Evolutionary conservation across 2,329 filamentous ascomycete genomes (phyloP).

Genomic region (Hymenoscyphus repandus): DNA sequence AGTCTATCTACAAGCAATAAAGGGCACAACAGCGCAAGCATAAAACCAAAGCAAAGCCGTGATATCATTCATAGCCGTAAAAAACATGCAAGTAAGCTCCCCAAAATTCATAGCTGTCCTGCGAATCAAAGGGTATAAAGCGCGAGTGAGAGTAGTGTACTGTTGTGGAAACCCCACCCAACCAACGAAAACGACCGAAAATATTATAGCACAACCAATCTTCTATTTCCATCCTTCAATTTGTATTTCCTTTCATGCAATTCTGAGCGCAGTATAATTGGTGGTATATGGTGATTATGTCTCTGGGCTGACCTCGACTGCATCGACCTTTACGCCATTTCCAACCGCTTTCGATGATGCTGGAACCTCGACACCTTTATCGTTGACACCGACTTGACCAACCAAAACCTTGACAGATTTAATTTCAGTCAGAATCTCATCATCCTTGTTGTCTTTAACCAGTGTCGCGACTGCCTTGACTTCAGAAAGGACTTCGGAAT

Average conservation of each 20-base stretch:
- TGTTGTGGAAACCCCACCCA: neutral
- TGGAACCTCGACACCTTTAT: constrained; percentile 15
- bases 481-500: constrained; percentile 6
- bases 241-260: neutral
- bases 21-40: neutral
- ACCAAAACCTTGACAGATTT: constrained; percentile 8
- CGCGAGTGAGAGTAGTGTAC: constrained; percentile 1
- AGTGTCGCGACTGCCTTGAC: constrained; percentile 5
- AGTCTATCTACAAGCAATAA: neutral
- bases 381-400: constrained; percentile 13
- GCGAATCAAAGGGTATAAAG: constrained; percentile 12
- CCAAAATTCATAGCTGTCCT: neutral
- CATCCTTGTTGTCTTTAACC: constrained; percentile 5
- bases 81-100: neutral
- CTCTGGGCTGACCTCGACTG: constrained; percentile 12
- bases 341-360: constrained; percentile 9
- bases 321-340: constrained; percentile 17
- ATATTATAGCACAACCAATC: neutral
- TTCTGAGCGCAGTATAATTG: neutral
- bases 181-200: neutral
- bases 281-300: neutral
- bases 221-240: neutral
- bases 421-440: neutral
- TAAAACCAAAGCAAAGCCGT: neutral
- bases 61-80: neutral